Evolutionary conservation across 768 basidiomycete species (phyloP).

Genomic region (Suillus subalutaceus): DNA sequence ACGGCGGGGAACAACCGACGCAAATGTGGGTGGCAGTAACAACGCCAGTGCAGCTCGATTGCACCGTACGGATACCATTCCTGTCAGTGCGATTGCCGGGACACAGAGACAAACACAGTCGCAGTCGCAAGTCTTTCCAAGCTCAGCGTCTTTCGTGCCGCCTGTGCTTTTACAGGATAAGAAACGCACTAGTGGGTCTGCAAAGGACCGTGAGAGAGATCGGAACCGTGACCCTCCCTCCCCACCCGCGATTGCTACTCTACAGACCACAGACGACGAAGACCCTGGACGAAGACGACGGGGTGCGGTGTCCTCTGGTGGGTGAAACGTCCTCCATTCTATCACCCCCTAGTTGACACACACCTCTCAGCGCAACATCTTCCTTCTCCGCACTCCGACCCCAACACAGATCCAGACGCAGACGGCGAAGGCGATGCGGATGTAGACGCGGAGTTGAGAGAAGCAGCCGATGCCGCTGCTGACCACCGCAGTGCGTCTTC

Average conservation of each 20-base stretch:
- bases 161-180: slow-evolving; percentile 7
- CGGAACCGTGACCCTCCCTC: slow-evolving; percentile 27
- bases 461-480: slow-evolving; percentile 50
- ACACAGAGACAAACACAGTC: slow-evolving; percentile 25
- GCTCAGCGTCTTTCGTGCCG: slow-evolving; percentile 11
- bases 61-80: slow-evolving; percentile 35
- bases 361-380: slow-evolving; percentile 25
- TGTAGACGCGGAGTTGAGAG: slow-evolving; percentile 51
- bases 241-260: slow-evolving; percentile 35
- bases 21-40: slow-evolving; percentile 16
- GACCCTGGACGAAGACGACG: slow-evolving; percentile 33
- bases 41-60: slow-evolving; percentile 21
- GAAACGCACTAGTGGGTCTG: not conserved
- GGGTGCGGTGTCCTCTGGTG: slow-evolving; percentile 20
- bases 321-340: slow-evolving; percentile 7
- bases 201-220: slow-evolving; percentile 27
- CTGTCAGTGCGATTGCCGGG: slow-evolving; percentile 25
- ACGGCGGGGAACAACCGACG: slow-evolving; percentile 67
- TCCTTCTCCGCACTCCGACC: slow-evolving; percentile 21
- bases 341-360: slow-evolving; percentile 19
- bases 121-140: slow-evolving; percentile 21
- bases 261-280: slow-evolving; percentile 30
- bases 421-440: slow-evolving; percentile 37
- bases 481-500: slow-evolving; percentile 40
- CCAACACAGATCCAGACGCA: slow-evolving; percentile 26